Evolutionary conservation across 805 yeast species (phyloP), one percentile per base, ranked within the genome.

Genomic region (Lipomyces starkeyi): DNA sequence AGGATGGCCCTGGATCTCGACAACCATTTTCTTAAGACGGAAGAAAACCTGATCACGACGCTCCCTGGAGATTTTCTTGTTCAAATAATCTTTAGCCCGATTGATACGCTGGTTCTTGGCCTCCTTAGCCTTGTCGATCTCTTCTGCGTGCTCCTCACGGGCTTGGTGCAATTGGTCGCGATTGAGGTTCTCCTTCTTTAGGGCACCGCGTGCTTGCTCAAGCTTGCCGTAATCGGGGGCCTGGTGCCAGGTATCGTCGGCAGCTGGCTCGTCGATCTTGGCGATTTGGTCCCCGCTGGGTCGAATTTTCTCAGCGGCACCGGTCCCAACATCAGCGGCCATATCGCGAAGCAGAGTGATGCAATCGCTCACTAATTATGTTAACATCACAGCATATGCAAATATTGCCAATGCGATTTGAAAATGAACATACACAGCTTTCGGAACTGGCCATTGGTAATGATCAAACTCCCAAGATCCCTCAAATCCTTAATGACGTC

Each of bases 391-490:
- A n/a, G 43, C 52, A 9, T 14, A 14, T n/a, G 57, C 34, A 6
- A 25, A 7, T 25, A 29, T 27, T 43, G 34, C 56, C 40, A 20
- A 22, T 43, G 2, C 5, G 4, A 53, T n/a, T 20, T 13, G 37
- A 53, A 53, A 53, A 53, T 17, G 62, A 35, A 61, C 70, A 25
- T 67, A 67, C 70, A 47, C 9, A 70, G 63, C 57, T 67, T 68
- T 37, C 73, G 69, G 64, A 70, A 70, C 61, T 70, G 69, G 20
- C 72, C 73, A 43, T 70, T 70, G 35, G 73, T 65, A 56, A 70
- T 35, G 25, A 70, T 59, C 40, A 68, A 49, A 5, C 63, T 59
- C 27, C 73, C 73, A 13, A 70, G 59, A 29, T 68, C 59, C 59
- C 63, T 62, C 22, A 70, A 43, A 5, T 69, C 65, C 13, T 54